Conservation (phyloP, 176 grass and related monocot species). For the Coix lacrymajobi region DNA sequence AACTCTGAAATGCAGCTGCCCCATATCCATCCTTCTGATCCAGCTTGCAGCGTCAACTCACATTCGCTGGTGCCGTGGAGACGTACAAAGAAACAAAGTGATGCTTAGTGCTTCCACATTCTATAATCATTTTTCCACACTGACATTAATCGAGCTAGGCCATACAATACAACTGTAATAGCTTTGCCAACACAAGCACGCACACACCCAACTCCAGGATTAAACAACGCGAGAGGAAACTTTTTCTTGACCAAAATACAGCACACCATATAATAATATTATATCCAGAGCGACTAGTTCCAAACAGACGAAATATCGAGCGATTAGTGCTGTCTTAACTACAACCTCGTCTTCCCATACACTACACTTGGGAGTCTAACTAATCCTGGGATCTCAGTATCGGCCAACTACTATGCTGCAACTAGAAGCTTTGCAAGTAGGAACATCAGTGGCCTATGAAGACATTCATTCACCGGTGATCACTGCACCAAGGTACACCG, state of each 20-base stretch:
- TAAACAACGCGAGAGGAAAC: not conserved
- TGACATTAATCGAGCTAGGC: too few relatives aligned
- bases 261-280: not conserved
- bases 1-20: too few relatives aligned
- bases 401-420: not conserved
- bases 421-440: not conserved
- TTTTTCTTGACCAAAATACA: not conserved
- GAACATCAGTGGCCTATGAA: not conserved
- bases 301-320: not conserved
- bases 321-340: not conserved
- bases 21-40: too few relatives aligned
- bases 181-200: not conserved
- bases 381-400: not conserved
- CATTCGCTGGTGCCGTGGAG: too few relatives aligned
- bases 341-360: not conserved
- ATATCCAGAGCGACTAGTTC: not conserved
- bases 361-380: not conserved
- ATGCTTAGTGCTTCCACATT: too few relatives aligned
- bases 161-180: not conserved
- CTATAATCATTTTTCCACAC: too few relatives aligned
- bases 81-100: too few relatives aligned
- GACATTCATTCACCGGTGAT: not conserved
- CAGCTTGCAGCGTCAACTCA: too few relatives aligned
- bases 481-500: not conserved
- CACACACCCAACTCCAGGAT: not conserved